phyloP scores from a whole-genome alignment of 2,329 filamentous ascomycete genomes.

The Fusarium oligoseptatum region DNA sequence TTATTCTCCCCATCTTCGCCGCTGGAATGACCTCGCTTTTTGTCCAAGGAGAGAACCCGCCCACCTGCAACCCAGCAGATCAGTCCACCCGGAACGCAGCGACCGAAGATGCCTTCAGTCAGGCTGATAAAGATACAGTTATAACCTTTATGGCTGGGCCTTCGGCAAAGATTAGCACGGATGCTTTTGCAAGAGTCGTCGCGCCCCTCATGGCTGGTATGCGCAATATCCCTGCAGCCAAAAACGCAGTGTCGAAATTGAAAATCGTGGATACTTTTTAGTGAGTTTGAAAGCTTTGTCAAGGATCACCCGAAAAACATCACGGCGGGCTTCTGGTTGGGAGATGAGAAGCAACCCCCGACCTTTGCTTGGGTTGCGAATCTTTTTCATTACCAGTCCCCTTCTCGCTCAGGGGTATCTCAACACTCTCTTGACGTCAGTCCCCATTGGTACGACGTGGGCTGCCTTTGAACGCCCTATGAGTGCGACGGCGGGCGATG shows the following conservation, averaged over 20 bases:
- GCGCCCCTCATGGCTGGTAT: conserved; percentile 55
- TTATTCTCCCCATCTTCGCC: conserved; percentile 83
- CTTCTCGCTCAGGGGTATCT: conserved; percentile 76
- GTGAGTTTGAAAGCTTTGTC: conserved; percentile 78
- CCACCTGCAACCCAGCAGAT: conserved; percentile 65
- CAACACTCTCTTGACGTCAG: conserved; percentile 75
- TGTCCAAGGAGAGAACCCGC: conserved; percentile 68
- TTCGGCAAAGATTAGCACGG: conserved; percentile 53
- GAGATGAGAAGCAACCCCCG: conserved; percentile 69
- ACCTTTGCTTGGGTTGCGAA: conserved; percentile 81
- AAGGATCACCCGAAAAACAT: conserved; percentile 73
- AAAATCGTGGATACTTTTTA: conserved; percentile 72
- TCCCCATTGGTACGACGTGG: conserved; percentile 78
- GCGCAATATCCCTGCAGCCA: conserved; percentile 34
- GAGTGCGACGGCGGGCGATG: conserved; percentile 75
- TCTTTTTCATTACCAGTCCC: conserved; percentile 64
- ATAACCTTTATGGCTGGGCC: conserved; percentile 52
- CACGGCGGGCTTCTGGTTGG: conserved; percentile 83
- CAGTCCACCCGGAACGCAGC: conserved; percentile 57
- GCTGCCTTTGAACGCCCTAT: conserved; percentile 82
- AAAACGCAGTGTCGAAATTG: conserved; percentile 48
- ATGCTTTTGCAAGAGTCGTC: conserved; percentile 52
- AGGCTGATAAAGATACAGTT: conserved; percentile 43
- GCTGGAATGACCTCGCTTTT: conserved; percentile 85
- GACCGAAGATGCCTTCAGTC: conserved; percentile 56